Evolutionary conservation across 257 asterid genomes (phyloP), one percentile per base, ranked within the genome.

Genomic region (Leptodermis oblonga): DNA sequence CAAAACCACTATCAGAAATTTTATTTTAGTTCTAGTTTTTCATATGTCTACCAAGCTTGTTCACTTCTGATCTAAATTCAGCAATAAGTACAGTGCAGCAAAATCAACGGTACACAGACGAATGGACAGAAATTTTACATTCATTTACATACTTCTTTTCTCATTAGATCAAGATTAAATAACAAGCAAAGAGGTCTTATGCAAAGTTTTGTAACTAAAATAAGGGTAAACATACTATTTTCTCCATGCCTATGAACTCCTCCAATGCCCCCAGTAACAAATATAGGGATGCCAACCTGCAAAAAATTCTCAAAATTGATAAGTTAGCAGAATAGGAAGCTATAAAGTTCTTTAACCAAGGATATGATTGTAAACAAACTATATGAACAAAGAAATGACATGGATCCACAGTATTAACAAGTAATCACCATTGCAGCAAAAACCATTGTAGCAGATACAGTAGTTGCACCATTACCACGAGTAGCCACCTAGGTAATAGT

Each of bases 211-310:
- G 33, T 14, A 52, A 39, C 42, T 52, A 20, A 65, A 2, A 62
- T 12, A 43, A 22, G 23, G 70, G 7, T 53, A 46, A 73, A 81
- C 97, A 63, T 79, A 93, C 99, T 87, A 60, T 67, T 88, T 78
- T 90, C 96, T 68, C 97, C 99, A 76, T 87, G 86, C 74, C 95
- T 86, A 74, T 93, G 99, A 37, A 93, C 97, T 83, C 97, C 99
- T 54, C 99, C 99, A 78, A 87, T 86, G 65, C 97, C 99, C 56
- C 99, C 97, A 48, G 99, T 91, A 65, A 89, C 95, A 80, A 94
- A 94, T 80, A 94, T 86, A 62, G 86, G 87, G 78, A 94, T 89
- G 75, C 93, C 97, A 77, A 81, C 97, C 96, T 93, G 84, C 80
- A 77, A 14, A 64, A 46, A 58, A 5, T 17, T 56, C 41, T 13